Percentiles rank a stretch among this genome's conserved stretches.
Conservation (phyloP, 23 red algal species). For the Cyanidioschyzon merolae region DNA sequence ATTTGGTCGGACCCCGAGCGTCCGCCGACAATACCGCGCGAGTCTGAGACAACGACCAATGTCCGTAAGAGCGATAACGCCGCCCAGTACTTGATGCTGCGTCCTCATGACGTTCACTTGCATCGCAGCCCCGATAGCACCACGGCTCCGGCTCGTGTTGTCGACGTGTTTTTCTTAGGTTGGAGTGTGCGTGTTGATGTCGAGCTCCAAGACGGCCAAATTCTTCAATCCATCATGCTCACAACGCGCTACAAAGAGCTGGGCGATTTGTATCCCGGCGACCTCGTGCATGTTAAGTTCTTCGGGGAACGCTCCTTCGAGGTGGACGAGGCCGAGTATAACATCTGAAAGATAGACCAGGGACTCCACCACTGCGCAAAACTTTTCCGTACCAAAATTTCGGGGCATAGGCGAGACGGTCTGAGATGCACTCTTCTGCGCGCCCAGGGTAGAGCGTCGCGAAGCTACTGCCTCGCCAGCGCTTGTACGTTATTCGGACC, state of each 20-base stretch:
- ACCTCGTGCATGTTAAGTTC: neutral
- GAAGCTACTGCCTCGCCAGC: no score
- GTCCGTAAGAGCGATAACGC: neutral
- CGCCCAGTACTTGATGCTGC: slow-evolving; percentile 14
- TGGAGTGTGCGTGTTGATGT: slow-evolving; percentile 26
- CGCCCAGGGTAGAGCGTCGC: no score
- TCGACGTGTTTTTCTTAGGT: slow-evolving; percentile 9
- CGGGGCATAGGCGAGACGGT: no score
- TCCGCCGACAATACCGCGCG: neutral
- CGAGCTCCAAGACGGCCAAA: slow-evolving; percentile 16
- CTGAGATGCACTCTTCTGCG: no score
- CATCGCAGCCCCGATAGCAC: neutral
- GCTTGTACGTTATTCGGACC: no score
- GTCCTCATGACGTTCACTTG: slow-evolving; percentile 27
- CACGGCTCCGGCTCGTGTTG: neutral
- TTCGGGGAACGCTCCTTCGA: neutral
- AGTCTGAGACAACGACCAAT: neutral
- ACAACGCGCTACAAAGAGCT: neutral
- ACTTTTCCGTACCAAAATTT: no score
- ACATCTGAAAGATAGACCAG: neutral
- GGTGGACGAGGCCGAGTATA: neutral
- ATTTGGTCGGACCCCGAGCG: neutral
- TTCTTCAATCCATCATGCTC: neutral
- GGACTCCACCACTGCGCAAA: no score
- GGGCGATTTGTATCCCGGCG: neutral